These are phyloP conservation scores for Candida montana DNA, from an alignment of 805 yeast species.

Conservation along the genomic window DNA sequence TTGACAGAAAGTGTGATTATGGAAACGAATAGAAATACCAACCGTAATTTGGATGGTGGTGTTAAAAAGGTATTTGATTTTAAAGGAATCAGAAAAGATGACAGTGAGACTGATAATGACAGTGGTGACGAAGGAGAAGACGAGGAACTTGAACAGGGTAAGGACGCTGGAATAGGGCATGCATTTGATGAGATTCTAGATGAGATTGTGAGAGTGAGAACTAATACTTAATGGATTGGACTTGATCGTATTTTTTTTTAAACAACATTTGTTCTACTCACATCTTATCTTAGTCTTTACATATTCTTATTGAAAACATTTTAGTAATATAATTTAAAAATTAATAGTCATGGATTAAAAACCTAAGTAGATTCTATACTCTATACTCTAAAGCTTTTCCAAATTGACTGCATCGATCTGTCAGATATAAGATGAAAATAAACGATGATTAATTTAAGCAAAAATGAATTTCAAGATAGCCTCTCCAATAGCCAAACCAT, in stretches of 20 bases:
- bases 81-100: conserved; percentile 17
- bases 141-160: too few species aligned
- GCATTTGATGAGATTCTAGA: conserved; percentile 12
- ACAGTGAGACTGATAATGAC: conserved; percentile 2
- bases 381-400: too few species aligned
- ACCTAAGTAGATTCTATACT: too few species aligned
- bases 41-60: background rate
- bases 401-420: too few species aligned
- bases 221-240: background rate
- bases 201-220: conserved; percentile 9
- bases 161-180: conserved; percentile 1
- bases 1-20: background rate
- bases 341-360: too few species aligned
- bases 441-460: background rate
- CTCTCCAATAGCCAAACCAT: conserved; percentile 9
- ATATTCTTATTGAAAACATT: too few species aligned
- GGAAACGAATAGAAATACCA: background rate
- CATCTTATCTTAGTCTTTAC: too few species aligned
- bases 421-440: too few species aligned
- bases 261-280: too few species aligned
- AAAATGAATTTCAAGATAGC: conserved; percentile 15
- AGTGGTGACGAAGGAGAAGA: background rate
- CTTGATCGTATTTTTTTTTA: background rate
- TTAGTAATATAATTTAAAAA: too few species aligned
- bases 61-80: background rate